Evolutionary conservation across 1,139 yeast genomes (phyloP), one percentile per base, ranked within the genome.

Genomic region (Blastobotrys elegans): DNA sequence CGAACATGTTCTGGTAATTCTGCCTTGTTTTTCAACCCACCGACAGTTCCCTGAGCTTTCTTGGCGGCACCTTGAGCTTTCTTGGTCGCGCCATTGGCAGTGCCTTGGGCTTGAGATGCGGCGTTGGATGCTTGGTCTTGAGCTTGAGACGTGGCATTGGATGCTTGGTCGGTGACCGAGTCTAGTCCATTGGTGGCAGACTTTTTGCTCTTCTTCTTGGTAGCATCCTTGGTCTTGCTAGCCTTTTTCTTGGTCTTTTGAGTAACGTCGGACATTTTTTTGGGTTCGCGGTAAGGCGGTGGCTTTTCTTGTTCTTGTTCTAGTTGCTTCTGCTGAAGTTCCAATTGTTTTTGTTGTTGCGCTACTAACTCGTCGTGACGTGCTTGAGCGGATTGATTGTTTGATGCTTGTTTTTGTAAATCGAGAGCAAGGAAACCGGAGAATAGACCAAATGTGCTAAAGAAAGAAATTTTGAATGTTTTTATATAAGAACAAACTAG

Each of bases 371-470:
- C 21, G 4, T 18, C 24, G 21, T 13, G 38, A 21, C 27, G 5
- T 24, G 5, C 27, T 24, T 24, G 27, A 6, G 27, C 27, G 10
- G 27, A 24, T 24, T 24, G 27, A 24, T 24, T 24, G 27, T 24
- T 24, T 10, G 5, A 10, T 24, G 27, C 27, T 24, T 24, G 27
- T 24, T 24, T 5, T 24, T 10, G 27, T 5, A 24, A 10, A 24
- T 24, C 27, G 27, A 24, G 27, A 10, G 27, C 27, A 24, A 24
- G 27, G 27, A 24, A 24, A 10, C 27, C 27, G 13, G 21, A 16
- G 18, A 34, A 34, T 34, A 34, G 18, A 11, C 38, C 41, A 22
- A 24, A 39, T 27, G 43, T 18, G 24, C 22, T 27, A 39, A 37
- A 37, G 18, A 37, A 37, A 10, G 22, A 24, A 24, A 37, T 22